Percentiles rank a stretch among this genome's conserved stretches.
These are phyloP conservation scores for Cordyceps farinosa DNA, from an alignment of 2,329 filamentous ascomycete species.

Conservation along the genomic window DNA sequence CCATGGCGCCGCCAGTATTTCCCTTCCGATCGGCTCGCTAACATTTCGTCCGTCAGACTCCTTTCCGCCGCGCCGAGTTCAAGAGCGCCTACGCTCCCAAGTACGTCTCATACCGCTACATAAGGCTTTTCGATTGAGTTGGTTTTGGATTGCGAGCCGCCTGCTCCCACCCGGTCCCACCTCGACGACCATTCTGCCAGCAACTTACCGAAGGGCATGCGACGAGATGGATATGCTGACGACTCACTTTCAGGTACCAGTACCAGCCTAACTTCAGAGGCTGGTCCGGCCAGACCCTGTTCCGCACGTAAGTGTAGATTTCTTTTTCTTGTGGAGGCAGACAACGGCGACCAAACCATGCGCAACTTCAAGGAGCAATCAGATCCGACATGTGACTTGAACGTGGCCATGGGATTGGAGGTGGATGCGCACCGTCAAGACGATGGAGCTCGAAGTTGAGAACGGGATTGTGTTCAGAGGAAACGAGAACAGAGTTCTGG, in stretches of 20 bases:
- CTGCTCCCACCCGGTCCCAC: too few relatives aligned
- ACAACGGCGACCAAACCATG: neutral
- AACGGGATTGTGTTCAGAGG: neutral
- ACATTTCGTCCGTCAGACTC: conserved; percentile 37
- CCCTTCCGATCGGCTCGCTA: conserved; percentile 17
- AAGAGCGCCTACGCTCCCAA: conserved; percentile 64
- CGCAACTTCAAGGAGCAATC: neutral
- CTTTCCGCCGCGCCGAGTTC: conserved; percentile 47
- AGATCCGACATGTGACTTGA: too few relatives aligned
- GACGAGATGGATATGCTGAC: conserved; percentile 27
- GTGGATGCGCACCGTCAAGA: neutral
- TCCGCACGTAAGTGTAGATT: conserved; percentile 48
- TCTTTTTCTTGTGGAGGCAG: neutral
- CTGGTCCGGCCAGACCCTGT: conserved; percentile 45
- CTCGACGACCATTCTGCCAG: neutral
- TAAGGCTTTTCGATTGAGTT: neutral
- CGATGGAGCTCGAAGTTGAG: neutral
- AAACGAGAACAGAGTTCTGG: neutral
- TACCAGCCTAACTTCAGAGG: conserved; percentile 54
- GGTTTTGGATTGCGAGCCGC: neutral
- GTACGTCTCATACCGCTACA: conserved; percentile 40
- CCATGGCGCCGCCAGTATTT: neutral
- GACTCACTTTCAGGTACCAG: conserved; percentile 48
- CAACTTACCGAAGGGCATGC: conserved; percentile 1
- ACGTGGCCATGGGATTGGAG: neutral